Percentiles rank a stretch among this genome's conserved stretches.
phyloP scores from a whole-genome alignment of 495 filamentous ascomycete species.

The Penicillium goetzii region DNA sequence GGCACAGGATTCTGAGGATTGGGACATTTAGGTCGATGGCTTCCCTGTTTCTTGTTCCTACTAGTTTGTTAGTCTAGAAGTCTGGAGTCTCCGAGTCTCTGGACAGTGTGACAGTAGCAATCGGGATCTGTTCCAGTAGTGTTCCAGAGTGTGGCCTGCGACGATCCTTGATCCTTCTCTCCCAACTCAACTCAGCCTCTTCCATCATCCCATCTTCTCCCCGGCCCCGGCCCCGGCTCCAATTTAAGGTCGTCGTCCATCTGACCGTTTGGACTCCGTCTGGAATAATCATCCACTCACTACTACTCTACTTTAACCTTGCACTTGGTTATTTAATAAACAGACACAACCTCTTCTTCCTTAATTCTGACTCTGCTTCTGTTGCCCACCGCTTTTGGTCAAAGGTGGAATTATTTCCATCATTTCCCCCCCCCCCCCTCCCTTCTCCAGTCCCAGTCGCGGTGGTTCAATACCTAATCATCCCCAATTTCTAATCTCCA shows the following conservation, averaged over 20 bases:
- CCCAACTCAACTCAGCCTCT: neutral
- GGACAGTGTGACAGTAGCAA: neutral
- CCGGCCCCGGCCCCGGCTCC: no score
- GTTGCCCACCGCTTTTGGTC: conserved; percentile 22
- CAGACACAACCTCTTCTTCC: neutral
- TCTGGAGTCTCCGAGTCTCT: no score
- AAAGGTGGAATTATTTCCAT: conserved; percentile 6
- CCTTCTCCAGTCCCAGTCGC: no score
- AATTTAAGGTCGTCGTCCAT: conserved; percentile 2
- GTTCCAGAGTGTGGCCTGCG: no score
- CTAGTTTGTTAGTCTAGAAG: neutral
- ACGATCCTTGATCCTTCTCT: neutral
- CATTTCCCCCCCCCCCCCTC: conserved; percentile 6
- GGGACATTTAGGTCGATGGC: no score
- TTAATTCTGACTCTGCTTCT: neutral
- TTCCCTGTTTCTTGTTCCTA: neutral
- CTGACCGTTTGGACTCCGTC: neutral
- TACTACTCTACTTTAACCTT: neutral
- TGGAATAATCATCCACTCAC: neutral
- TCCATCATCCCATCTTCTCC: neutral
- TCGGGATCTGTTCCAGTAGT: conserved; percentile 1
- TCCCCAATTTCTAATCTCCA: no score
- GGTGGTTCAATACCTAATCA: no score
- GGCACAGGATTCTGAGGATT: no score
- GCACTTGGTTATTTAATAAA: neutral